Conservation (phyloP, 2,329 filamentous ascomycete species). For the Fulvia fulva region DNA sequence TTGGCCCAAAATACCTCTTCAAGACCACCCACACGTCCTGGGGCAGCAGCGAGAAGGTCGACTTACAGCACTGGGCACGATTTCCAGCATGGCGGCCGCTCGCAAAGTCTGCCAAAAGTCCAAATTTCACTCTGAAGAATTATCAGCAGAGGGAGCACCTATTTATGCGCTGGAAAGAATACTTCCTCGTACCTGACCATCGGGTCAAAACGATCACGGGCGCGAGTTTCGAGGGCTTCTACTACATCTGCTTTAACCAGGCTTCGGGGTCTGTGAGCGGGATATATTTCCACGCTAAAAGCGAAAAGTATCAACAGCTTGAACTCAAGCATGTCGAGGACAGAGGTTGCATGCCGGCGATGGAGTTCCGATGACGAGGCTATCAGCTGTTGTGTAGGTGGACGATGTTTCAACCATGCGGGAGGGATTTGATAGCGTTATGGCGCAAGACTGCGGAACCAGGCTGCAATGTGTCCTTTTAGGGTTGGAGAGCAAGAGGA, state of each 20-base stretch:
- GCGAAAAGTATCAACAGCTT: conserved; percentile 96
- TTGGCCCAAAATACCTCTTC: conserved; percentile 92
- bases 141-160: conserved; percentile 78
- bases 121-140: conserved; percentile 61
- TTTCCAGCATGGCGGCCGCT: conserved; percentile 84
- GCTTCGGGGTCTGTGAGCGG: conserved; percentile 79
- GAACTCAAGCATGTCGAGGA: conserved; percentile 86
- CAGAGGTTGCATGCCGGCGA: conserved; percentile 73
- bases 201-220: conserved; percentile 85
- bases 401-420: not conserved
- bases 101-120: conserved; percentile 57
- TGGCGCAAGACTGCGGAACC: conserved; percentile 11
- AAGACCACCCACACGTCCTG: conserved; percentile 82
- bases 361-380: conserved; percentile 73
- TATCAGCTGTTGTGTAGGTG: not conserved
- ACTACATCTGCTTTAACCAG: conserved; percentile 99
- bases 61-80: conserved; percentile 87
- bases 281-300: conserved; percentile 97
- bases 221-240: conserved; percentile 97
- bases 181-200: conserved; percentile 94
- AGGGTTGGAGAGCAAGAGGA: not conserved
- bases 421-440: conserved; percentile 21
- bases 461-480: not conserved
- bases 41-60: conserved; percentile 88
- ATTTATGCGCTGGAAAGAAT: conserved; percentile 99